These are phyloP conservation scores for Ceratobasidium sp. DNA, from an alignment of 1,284 basidiomycete species.

Conservation along the genomic window DNA sequence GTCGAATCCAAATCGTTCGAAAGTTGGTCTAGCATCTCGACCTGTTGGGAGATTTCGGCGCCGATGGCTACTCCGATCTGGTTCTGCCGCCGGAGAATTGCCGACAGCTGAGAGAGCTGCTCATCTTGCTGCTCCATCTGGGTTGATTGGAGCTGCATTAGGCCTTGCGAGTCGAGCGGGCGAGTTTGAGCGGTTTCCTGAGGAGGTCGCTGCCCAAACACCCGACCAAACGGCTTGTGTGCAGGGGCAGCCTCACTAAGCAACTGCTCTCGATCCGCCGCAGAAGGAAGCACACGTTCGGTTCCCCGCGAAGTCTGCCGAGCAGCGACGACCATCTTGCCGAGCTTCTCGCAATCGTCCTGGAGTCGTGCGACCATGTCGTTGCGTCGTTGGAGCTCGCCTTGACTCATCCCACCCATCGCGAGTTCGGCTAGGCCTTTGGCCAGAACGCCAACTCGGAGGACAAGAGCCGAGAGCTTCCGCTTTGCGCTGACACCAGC, in stretches of 20 bases:
- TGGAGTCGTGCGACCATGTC: constrained; percentile 83
- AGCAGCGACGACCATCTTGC: constrained; percentile 76
- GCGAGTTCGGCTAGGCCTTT: constrained; percentile 70
- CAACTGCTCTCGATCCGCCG: constrained; percentile 69
- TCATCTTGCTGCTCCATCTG: constrained; percentile 86
- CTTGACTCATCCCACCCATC: constrained; percentile 75
- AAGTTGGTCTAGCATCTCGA: constrained; percentile 83
- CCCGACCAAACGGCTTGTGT: constrained; percentile 65
- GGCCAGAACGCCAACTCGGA: constrained; percentile 72
- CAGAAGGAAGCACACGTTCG: constrained; percentile 55
- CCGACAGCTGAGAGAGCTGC: constrained; percentile 78
- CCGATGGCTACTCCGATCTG: constrained; percentile 88
- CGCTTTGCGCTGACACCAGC: constrained; percentile 84
- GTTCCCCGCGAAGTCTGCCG: constrained; percentile 58
- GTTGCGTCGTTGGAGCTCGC: constrained; percentile 80
- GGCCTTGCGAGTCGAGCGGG: constrained; percentile 81
- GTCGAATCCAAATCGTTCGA: constrained; percentile 75
- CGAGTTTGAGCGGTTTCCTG: constrained; percentile 87
- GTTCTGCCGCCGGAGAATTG: constrained; percentile 84
- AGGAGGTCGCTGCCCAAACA: constrained; percentile 74
- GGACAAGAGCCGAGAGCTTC: constrained; percentile 75
- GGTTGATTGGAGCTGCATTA: constrained; percentile 79
- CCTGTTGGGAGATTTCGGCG: constrained; percentile 83
- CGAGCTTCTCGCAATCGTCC: constrained; percentile 84
- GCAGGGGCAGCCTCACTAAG: constrained; percentile 53